Percentiles rank a stretch among this genome's conserved stretches.
Evolutionary conservation across 768 basidiomycete genomes (phyloP).

Genomic region (Boletellus sp.): DNA sequence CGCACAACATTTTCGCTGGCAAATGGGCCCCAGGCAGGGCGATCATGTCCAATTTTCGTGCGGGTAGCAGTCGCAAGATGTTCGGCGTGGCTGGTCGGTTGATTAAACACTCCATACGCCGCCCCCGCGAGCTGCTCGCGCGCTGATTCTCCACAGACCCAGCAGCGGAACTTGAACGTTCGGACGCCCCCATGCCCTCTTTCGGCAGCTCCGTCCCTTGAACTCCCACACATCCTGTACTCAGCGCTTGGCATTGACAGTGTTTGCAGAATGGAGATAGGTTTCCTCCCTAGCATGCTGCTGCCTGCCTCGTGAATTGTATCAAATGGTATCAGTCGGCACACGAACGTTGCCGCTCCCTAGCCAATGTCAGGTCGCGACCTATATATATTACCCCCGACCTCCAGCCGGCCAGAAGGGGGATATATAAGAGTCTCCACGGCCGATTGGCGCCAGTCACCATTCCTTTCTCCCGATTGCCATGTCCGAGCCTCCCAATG

Average conservation of each 20-base stretch:
- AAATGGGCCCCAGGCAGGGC: too few relatives aligned
- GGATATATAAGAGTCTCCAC: constrained; percentile 10
- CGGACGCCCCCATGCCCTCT: not conserved
- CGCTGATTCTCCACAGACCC: too few relatives aligned
- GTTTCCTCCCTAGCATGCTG: not conserved
- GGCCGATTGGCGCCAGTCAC: not conserved
- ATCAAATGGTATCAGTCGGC: not conserved
- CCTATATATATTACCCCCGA: not conserved
- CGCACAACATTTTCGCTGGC: too few relatives aligned
- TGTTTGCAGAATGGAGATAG: not conserved
- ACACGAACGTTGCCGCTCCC: constrained; percentile 21
- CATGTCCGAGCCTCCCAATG: constrained; percentile 16
- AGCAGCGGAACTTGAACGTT: too few relatives aligned
- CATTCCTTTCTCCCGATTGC: constrained; percentile 1
- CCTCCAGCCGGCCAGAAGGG: not conserved
- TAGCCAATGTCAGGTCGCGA: constrained; percentile 10
- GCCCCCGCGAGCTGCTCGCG: too few relatives aligned
- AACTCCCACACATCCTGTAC: not conserved
- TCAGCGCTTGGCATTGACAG: not conserved
- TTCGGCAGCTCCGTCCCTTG: not conserved
- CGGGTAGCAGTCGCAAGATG: too few relatives aligned
- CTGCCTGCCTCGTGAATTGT: not conserved
- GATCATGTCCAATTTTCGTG: too few relatives aligned
- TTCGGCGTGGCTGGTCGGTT: too few relatives aligned
- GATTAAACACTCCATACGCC: too few relatives aligned